Evolutionary conservation across 257 asterid genomes (phyloP).

Genomic region (Coffea canephora): DNA sequence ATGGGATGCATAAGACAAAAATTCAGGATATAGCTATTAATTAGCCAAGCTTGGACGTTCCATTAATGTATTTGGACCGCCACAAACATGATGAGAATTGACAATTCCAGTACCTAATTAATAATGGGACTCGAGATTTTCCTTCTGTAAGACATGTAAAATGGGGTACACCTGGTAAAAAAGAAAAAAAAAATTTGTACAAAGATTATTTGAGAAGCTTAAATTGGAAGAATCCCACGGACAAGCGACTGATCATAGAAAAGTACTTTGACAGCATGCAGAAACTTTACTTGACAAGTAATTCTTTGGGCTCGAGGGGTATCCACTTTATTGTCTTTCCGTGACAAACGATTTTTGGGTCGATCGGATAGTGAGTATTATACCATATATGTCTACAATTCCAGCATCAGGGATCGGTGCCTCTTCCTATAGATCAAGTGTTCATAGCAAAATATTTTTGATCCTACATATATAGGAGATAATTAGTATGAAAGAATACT

Average conservation of each 20-base stretch:
- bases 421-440: background rate
- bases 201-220: constrained; percentile 28
- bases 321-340: constrained; percentile 22
- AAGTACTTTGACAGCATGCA: constrained; percentile 16
- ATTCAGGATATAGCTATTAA: background rate
- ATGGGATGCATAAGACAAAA: too few species aligned
- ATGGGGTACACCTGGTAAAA: constrained; percentile 3
- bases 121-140: constrained; percentile 3
- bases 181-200: background rate
- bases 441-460: background rate
- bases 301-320: constrained; percentile 9
- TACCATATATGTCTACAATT: constrained; percentile 10
- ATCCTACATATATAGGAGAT: background rate
- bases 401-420: constrained; percentile 12
- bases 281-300: constrained; percentile 19
- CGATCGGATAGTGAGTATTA: background rate
- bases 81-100: too few species aligned
- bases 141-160: background rate
- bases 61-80: too few species aligned
- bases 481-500: constrained; percentile 1
- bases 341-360: constrained; percentile 11
- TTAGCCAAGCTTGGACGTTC: too few species aligned
- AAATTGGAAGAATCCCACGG: constrained; percentile 31
- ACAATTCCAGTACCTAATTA: too few species aligned
- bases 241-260: constrained; percentile 28